Base-by-base conservation (phyloP, 352 stramenopile species). In the Pythium coloratum region DNA sequence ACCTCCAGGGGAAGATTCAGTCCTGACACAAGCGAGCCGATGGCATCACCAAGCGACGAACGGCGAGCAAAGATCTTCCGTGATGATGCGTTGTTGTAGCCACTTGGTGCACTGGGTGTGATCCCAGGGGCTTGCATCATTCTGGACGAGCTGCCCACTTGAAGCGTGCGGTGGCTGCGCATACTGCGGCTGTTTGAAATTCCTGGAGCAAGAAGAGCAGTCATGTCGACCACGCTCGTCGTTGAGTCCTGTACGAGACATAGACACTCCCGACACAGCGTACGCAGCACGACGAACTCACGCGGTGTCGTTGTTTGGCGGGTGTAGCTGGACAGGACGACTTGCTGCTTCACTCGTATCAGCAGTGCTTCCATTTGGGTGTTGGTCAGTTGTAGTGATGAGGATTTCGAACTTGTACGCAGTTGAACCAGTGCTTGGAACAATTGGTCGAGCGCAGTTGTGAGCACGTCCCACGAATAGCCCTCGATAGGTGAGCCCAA, bases 1-100 rank as follows among this genome's bases (percentile, higher is more conserved):
- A 5, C 14, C 38, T 78, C 67, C 13, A 73, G 46, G 7, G 67
- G 67, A 1, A 69, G 9, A n/a, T 66, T 54, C 10, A 73, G 51
- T 1, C 32, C 47, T 0, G 55, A 59, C 0, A 77, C 66, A n/a
- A 78, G 70, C 12, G 55, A 82, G 18, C 18, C 72, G 64, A 24
- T 50, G 14, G 18, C 5, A 32, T 68, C 62, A 2, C 30, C 46
- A 1, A 42, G 38, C 0, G 62, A 68, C 10, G 57, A 46, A 1
- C 61, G 61, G 16, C 67, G 67, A 18, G n/a, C 2, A 13, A 59
- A 60, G 18, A 66, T 26, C 24, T 40, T 30, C 8, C 60, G 59
- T 12, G 65, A 67, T 1, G 60, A 62, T 14, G 50, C 55, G n/a
- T n/a, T n/a, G 32, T 28, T 38, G 8, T 40, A 56, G 16, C 20